Percentiles rank a stretch among this genome's conserved stretches.
These are phyloP conservation scores for Alternaria sp. DNA, from an alignment of 2,329 filamentous ascomycete species.

Conservation along the genomic window DNA sequence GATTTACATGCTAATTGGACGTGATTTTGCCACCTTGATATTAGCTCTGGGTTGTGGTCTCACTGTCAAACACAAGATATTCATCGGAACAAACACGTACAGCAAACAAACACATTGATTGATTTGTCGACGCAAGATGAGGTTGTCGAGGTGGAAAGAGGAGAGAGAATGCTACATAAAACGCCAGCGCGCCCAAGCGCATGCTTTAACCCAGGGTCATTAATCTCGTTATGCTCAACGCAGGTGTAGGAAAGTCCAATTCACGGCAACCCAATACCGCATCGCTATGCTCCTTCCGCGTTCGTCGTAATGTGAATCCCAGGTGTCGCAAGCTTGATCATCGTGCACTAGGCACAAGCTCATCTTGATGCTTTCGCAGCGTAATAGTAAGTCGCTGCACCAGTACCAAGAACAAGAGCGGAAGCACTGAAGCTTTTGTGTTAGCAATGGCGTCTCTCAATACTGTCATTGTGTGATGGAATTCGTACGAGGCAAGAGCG, in stretches of 20 bases:
- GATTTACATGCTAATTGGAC: background rate
- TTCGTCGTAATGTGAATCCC: background rate
- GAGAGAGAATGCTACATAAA: conserved; percentile 2
- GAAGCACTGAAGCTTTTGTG: conserved; percentile 4
- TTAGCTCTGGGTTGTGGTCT: background rate
- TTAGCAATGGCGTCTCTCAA: background rate
- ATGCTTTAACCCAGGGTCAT: background rate
- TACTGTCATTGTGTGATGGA: background rate
- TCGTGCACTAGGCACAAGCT: background rate
- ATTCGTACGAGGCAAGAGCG: background rate
- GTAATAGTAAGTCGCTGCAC: conserved; percentile 17
- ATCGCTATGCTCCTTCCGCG: background rate
- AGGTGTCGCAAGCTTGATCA: background rate
- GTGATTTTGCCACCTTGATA: background rate
- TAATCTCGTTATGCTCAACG: background rate
- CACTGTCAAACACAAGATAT: background rate
- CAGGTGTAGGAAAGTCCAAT: background rate
- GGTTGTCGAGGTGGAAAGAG: background rate
- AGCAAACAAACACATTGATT: background rate
- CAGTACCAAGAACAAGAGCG: conserved; percentile 11
- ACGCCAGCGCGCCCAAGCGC: background rate
- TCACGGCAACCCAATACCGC: background rate
- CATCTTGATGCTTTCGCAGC: conserved; percentile 1
- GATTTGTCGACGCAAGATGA: background rate
- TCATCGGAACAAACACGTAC: background rate